Base-by-base conservation (phyloP, 2,329 filamentous ascomycete species). In the Fusarium drepaniforme region DNA sequence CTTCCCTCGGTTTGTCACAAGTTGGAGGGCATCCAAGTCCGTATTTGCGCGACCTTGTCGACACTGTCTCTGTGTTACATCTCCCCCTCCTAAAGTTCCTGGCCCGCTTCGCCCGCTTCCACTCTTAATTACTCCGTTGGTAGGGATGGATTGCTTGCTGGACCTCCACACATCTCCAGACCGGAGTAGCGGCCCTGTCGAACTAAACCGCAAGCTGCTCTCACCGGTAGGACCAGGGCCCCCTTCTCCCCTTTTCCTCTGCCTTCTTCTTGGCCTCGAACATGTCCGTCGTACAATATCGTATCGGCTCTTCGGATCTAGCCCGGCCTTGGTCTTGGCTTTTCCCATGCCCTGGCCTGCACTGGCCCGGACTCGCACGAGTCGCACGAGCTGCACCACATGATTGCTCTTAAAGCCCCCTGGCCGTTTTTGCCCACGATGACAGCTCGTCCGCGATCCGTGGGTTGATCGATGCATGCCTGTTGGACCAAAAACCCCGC, bases 1-100 rank as follows among this genome's bases (percentile, higher is more conserved):
- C 33, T 35, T 35, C 33, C 33, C 33, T 35, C 33, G 33, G 33
- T 35, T 35, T 35, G 33, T 15, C 33, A 35, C 33, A 15, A 35
- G 33, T 35, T 35, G 25, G 40, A 63, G 33, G 16, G 61, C 13
- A 23, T 25, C 30, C 44, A 25, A 42, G 49, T 46, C 40, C 23
- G 53, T 51, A 16, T 23, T 49, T 49, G 58, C 60, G 58, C 5
- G 18, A 25, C 56, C 56, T 25, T 28, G 42, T 18, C 18, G 56
- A 25, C 67, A 78, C 77, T 72, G 77, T 75, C 35, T 56, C 42
- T 66, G 18, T 57, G 77, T 78, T 74, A 75, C 76, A 79, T 79
- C 72, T 73, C 60, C 58, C 66, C 28, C 72, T 76, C 74, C 77
- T 70, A 77, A 78, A 76, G 75, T 75, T 78, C 73, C 68, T 77